phyloP scores from a whole-genome alignment of 176 grass and related monocot genomes.

The Echinochloa phyllopogon region DNA sequence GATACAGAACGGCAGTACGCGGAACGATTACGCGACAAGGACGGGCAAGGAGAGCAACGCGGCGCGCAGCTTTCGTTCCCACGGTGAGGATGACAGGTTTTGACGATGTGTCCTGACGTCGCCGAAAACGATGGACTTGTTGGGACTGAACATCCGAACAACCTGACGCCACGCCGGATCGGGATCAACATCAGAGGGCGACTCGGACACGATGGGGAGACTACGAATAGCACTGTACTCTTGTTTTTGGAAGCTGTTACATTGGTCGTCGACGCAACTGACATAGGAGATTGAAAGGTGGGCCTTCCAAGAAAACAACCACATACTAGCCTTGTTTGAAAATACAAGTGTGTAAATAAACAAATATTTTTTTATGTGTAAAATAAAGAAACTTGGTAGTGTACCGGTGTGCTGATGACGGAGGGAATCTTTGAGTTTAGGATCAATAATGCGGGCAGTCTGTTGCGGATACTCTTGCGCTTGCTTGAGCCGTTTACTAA shows the following conservation, averaged over 20 bases:
- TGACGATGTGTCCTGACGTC: neutral
- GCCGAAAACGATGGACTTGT: conserved; percentile 28
- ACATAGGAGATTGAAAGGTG: neutral
- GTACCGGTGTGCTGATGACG: neutral
- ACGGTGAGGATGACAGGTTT: neutral
- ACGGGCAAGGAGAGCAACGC: neutral
- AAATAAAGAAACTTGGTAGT: neutral
- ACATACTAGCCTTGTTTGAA: neutral
- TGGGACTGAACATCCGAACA: neutral
- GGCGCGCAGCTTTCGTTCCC: neutral
- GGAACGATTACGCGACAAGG: conserved; percentile 18
- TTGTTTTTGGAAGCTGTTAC: too few species aligned
- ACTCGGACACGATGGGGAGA: neutral
- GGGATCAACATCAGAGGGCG: conserved; percentile 8
- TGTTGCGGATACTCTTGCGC: conserved; percentile 1
- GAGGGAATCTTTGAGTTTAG: conserved; percentile 18
- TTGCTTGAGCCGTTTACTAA: neutral
- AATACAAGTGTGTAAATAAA: neutral
- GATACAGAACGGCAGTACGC: neutral
- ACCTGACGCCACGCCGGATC: neutral
- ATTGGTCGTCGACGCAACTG: neutral
- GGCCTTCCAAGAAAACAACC: conserved; percentile 5
- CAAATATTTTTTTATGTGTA: too few species aligned
- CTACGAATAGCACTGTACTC: too few species aligned
- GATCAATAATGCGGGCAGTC: neutral